Evolutionary conservation across 1,284 basidiomycete species (phyloP), one percentile per base, ranked within the genome.

Genomic region (Tremellales sp.): DNA sequence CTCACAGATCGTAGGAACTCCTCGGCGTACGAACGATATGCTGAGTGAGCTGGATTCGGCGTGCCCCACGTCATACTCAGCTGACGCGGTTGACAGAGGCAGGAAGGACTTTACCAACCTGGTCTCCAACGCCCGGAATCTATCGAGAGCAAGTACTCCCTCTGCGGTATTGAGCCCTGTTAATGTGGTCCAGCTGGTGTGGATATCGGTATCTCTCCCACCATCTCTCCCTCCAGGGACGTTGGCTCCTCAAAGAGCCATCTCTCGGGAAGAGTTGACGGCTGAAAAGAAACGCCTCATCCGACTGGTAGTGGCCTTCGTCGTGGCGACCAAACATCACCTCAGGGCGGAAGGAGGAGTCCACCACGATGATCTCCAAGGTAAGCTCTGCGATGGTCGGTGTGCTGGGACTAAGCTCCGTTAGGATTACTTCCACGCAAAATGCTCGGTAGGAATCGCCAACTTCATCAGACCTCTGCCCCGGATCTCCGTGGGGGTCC

Each of bases 21-120:
- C 18, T 70, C 71, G 0, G 71, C 68, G 10, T 71, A 72, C 48
- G 65, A 72, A 49, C 57, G 69, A 41, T 70, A 69, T 46, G 62
- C 68, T 5, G 71, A 70, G 65, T 68, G 39, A 43, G 63, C 57
- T 3, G 6, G 16, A 8, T 28, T 5, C 13, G 16, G 5, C 31
- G 16, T 25, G 3, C 40, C 31, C 9, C 33, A 31, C 29, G 19
- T 36, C 18, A 41, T 35, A 19, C 33, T 22, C n/a, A n/a, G 29
- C 44, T 81, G 85, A 34, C 86, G 81, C 63, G n/a, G n/a, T n/a
- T 86, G 83, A 77, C 85, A 92, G 66, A 74, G 91, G 89, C 34
- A 79, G 89, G 52, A 92, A 87, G 69, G 81, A 84, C 45, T 93
- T 91, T 69, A 68, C 68, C 3, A 37, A 64, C 7, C 48, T 67